Base-by-base conservation (phyloP, 768 basidiomycete species). In the Pulveroboletus sp. region DNA sequence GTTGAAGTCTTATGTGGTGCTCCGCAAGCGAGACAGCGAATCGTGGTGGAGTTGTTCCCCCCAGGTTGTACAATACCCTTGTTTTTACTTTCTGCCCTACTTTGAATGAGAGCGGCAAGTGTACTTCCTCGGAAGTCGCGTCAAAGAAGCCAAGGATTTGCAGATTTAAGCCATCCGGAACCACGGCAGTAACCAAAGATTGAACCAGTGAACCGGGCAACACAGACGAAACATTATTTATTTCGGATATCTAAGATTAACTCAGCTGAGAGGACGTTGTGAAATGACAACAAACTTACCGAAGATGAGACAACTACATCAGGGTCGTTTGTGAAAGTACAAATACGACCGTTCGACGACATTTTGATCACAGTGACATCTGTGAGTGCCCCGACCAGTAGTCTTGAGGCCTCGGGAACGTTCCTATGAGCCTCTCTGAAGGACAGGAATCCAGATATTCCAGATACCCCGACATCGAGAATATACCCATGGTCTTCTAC, bases 401-500 rank as follows among this genome's bases (percentile, higher is more conserved):
- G 68, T 55, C 65, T 68, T 39, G 55, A 51, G 1, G 56, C 57
- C 6, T 60, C 62, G n/a, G 65, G 58, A 5, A 53, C 51, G 14
- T 61, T 66, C 49, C 76, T 75, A 54, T 76, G 70, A 1, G 78
- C 75, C 38, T 91, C 86, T 60, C 84, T 83, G 73, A 89, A 89
- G 2, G 85, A 77, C 40, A 98, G 65, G 69, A 97, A 99, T 35
- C 90, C 90, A 51, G 89, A 81, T 29, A 89, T 67, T n/a, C 78
- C 83, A 10, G 81, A 66, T 16, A 96, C 61, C 2, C 93, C 95
- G 32, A 96, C 72, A 56, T 93, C 90, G 8, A 99, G 75, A 48
- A 86, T 80, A 70, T 95, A 97, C 2, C 96, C 94, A 65, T 96
- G 91, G 61, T 98, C 96, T 71, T 99, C 96, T 16, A 89, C 72